Evolutionary conservation across 352 stramenopile species (phyloP).

Genomic region (Phytophthora lateralis): DNA sequence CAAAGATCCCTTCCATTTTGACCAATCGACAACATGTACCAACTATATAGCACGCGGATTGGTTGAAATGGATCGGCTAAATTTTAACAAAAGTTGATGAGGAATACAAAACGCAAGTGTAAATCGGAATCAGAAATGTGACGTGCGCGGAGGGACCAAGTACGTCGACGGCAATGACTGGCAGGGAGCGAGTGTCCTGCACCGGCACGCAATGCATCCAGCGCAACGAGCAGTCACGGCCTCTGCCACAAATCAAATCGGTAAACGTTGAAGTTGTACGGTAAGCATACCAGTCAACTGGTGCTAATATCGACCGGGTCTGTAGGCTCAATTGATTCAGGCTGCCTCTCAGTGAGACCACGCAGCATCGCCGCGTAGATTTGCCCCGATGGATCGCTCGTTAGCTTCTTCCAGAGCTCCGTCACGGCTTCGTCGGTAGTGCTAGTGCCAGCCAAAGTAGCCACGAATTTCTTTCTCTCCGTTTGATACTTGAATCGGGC

Average conservation of each 20-base stretch:
- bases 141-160: constrained; percentile 25
- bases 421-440: constrained; percentile 8
- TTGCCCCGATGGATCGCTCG: constrained; percentile 27
- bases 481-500: constrained; percentile 37
- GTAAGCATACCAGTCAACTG: constrained; percentile 1
- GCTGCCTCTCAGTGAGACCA: constrained; percentile 1
- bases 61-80: not conserved
- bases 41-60: not conserved
- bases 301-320: not conserved
- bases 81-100: constrained; percentile 2
- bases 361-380: constrained; percentile 31
- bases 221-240: not conserved
- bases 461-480: constrained; percentile 33
- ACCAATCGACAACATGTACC: constrained; percentile 9
- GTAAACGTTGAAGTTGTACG: constrained; percentile 29
- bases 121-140: constrained; percentile 30
- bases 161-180: constrained; percentile 19
- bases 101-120: constrained; percentile 10
- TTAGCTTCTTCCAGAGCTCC: constrained; percentile 32
- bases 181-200: constrained; percentile 5
- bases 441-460: constrained; percentile 4
- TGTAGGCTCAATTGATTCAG: constrained; percentile 3
- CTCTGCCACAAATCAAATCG: not conserved
- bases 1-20: constrained; percentile 15
- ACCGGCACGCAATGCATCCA: constrained; percentile 2